phyloP scores from a whole-genome alignment of 192 early-diverging fungal species.

The Coemansia sp. region DNA sequence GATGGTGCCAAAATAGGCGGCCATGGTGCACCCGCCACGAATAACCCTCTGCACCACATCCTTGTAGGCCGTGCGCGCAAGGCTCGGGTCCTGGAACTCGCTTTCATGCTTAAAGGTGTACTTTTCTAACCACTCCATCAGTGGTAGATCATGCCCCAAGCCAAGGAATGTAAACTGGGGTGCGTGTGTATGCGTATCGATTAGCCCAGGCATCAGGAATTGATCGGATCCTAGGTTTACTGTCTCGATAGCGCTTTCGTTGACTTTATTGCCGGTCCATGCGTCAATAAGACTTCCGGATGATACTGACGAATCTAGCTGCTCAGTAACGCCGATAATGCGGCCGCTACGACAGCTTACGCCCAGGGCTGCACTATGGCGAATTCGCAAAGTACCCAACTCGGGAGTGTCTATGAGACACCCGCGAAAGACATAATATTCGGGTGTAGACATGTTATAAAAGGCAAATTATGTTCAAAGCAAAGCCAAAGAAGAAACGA shows the following conservation, averaged over 20 bases:
- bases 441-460: conserved; percentile 16
- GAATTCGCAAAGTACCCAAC: conserved; percentile 64
- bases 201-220: conserved; percentile 85
- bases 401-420: conserved; percentile 68
- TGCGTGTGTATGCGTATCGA: conserved; percentile 94
- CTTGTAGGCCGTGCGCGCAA: conserved; percentile 69
- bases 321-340: conserved; percentile 60
- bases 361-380: conserved; percentile 64
- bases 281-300: conserved; percentile 17
- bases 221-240: conserved; percentile 55
- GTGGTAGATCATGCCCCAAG: conserved; percentile 83
- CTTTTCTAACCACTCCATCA: conserved; percentile 85
- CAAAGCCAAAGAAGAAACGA: background rate
- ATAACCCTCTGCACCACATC: conserved; percentile 68
- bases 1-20: conserved; percentile 90
- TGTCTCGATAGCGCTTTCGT: conserved; percentile 10
- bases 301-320: background rate
- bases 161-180: conserved; percentile 89
- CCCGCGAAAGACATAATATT: conserved; percentile 58
- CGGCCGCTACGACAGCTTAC: conserved; percentile 61
- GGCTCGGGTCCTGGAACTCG: conserved; percentile 63
- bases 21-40: conserved; percentile 84
- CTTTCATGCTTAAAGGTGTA: conserved; percentile 90
- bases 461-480: background rate
- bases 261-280: conserved; percentile 26